These are phyloP conservation scores for Ceratocystis papillata DNA, from an alignment of 2,329 filamentous ascomycete genomes.

Conservation along the genomic window DNA sequence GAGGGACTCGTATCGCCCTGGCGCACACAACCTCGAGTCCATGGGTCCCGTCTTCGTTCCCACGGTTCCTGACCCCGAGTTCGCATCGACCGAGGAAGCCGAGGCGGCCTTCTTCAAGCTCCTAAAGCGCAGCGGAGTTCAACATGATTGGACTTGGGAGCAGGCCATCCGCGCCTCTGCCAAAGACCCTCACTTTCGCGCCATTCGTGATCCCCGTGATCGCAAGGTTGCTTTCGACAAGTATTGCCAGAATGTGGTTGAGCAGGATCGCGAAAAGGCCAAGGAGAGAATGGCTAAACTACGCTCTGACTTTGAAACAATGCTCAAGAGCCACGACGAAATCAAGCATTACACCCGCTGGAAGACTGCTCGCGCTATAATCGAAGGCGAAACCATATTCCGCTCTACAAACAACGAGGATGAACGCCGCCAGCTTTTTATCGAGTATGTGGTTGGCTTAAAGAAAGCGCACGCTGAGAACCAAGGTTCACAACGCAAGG, in stretches of 20 bases:
- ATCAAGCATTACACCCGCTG: slow-evolving; percentile 95
- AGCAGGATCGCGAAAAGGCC: slow-evolving; percentile 87
- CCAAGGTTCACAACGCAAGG: slow-evolving; percentile 60
- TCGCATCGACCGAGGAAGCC: slow-evolving; percentile 70
- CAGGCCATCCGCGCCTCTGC: slow-evolving; percentile 77
- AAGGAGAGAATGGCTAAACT: slow-evolving; percentile 88
- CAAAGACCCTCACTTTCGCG: slow-evolving; percentile 83
- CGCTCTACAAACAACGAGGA: slow-evolving; percentile 77
- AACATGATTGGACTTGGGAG: slow-evolving; percentile 87
- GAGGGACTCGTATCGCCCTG: slow-evolving; percentile 30
- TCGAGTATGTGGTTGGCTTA: slow-evolving; percentile 80
- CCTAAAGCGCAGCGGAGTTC: slow-evolving; percentile 71
- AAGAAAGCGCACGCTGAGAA: slow-evolving; percentile 70
- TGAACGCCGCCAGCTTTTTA: slow-evolving; percentile 80
- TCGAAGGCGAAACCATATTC: slow-evolving; percentile 92
- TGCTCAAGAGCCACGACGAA: slow-evolving; percentile 92
- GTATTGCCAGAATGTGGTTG: slow-evolving; percentile 78
- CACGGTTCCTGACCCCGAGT: slow-evolving; percentile 63
- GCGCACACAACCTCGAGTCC: slow-evolving; percentile 14
- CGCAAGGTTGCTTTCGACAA: slow-evolving; percentile 88
- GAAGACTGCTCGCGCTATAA: slow-evolving; percentile 89
- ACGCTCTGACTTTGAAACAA: slow-evolving; percentile 84
- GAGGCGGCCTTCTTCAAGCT: slow-evolving; percentile 89
- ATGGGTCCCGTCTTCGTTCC: slow-evolving; percentile 38
- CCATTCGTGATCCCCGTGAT: slow-evolving; percentile 84